Evolutionary conservation across 768 basidiomycete genomes (phyloP), one percentile per base, ranked within the genome.

Genomic region (Auriscalpium vulgare): DNA sequence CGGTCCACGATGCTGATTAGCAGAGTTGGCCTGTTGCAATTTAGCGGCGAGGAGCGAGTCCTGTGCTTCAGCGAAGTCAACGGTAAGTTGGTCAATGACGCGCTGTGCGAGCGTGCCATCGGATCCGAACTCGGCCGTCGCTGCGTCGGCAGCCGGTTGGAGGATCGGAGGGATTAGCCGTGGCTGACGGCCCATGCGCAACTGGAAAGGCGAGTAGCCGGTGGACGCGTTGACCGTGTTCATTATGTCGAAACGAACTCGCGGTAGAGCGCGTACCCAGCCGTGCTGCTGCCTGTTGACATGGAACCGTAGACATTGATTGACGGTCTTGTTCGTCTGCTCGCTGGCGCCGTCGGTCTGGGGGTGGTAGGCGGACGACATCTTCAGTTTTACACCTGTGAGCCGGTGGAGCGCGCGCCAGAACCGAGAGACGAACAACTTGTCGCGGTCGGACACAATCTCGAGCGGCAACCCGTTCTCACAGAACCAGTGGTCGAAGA

Each of bases 341-440:
- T 75, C 70, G 13, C 60, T 67, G 1, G 64, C 57, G 9, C 73
- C 72, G 58, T 74, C 69, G 0, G 73, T 74, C 55, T 75, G 61
- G 0, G 71, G 74, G 53, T 75, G 73, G 52, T 59, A 74, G 2
- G 71, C 51, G 0, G 72, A 35, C 59, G 69, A 71, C 62, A 75
- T 59, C n/a, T 61, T 62, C 0, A 70, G 60, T 19, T 69, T 62
- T 11, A 65, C 63, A 10, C 70, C 68, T 0, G 69, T 59, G 2
- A 67, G 55, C 7, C 36, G 23, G 46, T 65, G 55, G 4, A 74
- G 56, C 1, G 59, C 59, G 13, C 45, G 50, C 74, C 74, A 75
- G 60, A 75, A 74, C 0, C n/a, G 9, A 0, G 65, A 67, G 1
- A 69, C 66, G 58, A 74, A 29, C 4, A 29, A 5, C 29, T 29